Evolutionary conservation across 768 basidiomycete species (phyloP).

Genomic region (Hysterangium stoloniferum): DNA sequence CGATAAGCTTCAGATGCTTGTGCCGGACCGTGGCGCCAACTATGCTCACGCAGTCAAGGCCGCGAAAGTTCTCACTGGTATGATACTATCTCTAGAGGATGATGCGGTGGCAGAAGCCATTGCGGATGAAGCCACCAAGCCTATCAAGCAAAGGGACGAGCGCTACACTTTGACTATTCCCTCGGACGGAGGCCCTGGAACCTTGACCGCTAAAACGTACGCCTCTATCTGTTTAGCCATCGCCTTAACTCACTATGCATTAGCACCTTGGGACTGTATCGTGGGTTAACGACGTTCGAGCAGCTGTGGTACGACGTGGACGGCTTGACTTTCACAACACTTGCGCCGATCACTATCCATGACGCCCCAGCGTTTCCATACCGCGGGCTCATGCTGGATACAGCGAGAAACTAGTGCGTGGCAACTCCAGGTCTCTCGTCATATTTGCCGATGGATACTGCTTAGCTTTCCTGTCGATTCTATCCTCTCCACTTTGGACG

Average conservation of each 20-base stretch:
- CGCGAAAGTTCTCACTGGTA: conserved; percentile 35
- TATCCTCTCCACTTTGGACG: conserved; percentile 62
- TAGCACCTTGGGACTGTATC: conserved; percentile 50
- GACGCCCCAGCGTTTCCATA: conserved; percentile 66
- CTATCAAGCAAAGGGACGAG: conserved; percentile 47
- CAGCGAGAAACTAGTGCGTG: conserved; percentile 63
- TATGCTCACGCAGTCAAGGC: conserved; percentile 31
- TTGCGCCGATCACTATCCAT: conserved; percentile 48
- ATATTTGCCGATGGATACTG: neutral
- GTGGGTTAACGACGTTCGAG: conserved; percentile 72
- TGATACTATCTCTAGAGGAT: conserved; percentile 38
- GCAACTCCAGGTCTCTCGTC: conserved; percentile 10
- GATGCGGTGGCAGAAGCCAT: conserved; percentile 33
- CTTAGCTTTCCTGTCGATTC: conserved; percentile 53
- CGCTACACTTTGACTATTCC: conserved; percentile 52
- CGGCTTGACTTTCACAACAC: conserved; percentile 41
- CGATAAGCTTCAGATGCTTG: conserved; percentile 54
- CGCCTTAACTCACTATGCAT: neutral
- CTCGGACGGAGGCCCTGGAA: conserved; percentile 43
- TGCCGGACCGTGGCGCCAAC: conserved; percentile 48
- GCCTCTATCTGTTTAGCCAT: conserved; percentile 7
- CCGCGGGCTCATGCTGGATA: conserved; percentile 76
- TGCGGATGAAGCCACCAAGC: conserved; percentile 42
- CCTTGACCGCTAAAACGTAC: conserved; percentile 45
- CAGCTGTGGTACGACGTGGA: conserved; percentile 56